Conservation (phyloP, 352 stramenopile species). For the Elongisporangium anandrum region DNA sequence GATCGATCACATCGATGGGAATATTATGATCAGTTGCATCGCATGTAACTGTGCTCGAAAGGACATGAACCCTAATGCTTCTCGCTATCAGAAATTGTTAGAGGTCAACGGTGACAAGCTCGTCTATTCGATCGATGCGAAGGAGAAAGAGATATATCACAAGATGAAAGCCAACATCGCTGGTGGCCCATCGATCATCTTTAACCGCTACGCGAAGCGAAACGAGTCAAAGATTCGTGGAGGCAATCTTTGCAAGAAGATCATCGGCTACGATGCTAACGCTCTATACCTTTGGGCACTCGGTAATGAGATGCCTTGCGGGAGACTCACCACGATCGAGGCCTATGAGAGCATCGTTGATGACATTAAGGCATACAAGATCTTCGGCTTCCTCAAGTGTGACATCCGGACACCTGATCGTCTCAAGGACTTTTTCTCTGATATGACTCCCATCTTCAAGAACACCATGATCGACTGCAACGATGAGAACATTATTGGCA, state of each 20-base stretch:
- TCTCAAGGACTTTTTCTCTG: conserved; percentile 25
- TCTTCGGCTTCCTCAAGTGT: conserved; percentile 33
- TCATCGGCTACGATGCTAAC: conserved; percentile 25
- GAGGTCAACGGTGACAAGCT: too few species aligned
- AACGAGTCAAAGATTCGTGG: conserved; percentile 14
- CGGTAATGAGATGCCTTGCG: conserved; percentile 26
- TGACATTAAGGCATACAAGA: conserved; percentile 24
- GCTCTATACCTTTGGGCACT: conserved; percentile 27
- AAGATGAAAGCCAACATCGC: conserved; percentile 17
- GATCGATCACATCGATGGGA: background rate
- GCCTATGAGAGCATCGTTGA: conserved; percentile 21
- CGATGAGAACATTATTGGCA: conserved; percentile 16
- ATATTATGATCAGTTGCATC: conserved; percentile 16
- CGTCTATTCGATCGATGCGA: conserved; percentile 13
- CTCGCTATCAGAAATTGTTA: too few species aligned
- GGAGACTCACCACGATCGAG: conserved; percentile 11
- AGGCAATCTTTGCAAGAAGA: conserved; percentile 16
- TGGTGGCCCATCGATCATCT: conserved; percentile 19
- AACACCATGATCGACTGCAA: conserved; percentile 17
- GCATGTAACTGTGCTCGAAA: conserved; percentile 21
- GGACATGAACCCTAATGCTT: too few species aligned
- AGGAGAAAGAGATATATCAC: conserved; percentile 14
- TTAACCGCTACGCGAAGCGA: conserved; percentile 12
- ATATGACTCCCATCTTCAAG: conserved; percentile 39
- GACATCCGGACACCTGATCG: conserved; percentile 29